These are phyloP conservation scores for Epichloe sylvatica DNA, from an alignment of 2,329 filamentous ascomycete species.

Conservation along the genomic window DNA sequence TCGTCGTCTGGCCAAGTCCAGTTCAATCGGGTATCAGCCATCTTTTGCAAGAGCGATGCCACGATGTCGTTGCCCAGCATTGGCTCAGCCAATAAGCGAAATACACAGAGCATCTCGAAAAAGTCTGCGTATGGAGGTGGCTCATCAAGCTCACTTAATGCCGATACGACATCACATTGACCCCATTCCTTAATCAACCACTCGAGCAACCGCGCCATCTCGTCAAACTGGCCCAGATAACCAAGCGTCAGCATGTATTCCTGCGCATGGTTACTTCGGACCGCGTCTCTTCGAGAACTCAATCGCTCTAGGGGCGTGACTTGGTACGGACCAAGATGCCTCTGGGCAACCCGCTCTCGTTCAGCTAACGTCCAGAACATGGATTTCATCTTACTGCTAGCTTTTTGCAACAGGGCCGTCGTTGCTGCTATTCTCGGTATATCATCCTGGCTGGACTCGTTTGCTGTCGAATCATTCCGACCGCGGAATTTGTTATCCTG, in stretches of 20 bases:
- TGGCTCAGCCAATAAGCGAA: constrained; percentile 33
- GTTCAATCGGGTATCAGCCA: constrained; percentile 13
- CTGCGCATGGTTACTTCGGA: constrained; percentile 30
- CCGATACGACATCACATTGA: constrained; percentile 19
- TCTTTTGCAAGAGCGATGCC: constrained; percentile 15
- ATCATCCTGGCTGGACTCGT: not conserved
- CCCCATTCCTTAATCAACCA: constrained; percentile 44
- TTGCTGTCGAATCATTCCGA: not conserved
- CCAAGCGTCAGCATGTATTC: constrained; percentile 51
- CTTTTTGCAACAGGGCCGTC: constrained; percentile 9
- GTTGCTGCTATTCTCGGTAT: not conserved
- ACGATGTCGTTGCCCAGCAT: constrained; percentile 22
- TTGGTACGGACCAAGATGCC: constrained; percentile 9
- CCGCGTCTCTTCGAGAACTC: constrained; percentile 19
- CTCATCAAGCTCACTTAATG: constrained; percentile 22
- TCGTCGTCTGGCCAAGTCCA: constrained; percentile 27
- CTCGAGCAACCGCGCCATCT: constrained; percentile 39
- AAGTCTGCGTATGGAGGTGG: constrained; percentile 21
- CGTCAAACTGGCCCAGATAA: constrained; percentile 42
- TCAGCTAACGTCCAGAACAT: constrained; percentile 15
- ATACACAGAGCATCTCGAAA: constrained; percentile 29
- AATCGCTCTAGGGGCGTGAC: constrained; percentile 21
- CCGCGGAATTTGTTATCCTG: not conserved
- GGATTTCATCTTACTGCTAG: constrained; percentile 13
- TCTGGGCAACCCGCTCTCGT: constrained; percentile 12